Evolutionary conservation across 208 protist species (phyloP), one percentile per base, ranked within the genome.

Genomic region (Naegleria fowleri): DNA sequence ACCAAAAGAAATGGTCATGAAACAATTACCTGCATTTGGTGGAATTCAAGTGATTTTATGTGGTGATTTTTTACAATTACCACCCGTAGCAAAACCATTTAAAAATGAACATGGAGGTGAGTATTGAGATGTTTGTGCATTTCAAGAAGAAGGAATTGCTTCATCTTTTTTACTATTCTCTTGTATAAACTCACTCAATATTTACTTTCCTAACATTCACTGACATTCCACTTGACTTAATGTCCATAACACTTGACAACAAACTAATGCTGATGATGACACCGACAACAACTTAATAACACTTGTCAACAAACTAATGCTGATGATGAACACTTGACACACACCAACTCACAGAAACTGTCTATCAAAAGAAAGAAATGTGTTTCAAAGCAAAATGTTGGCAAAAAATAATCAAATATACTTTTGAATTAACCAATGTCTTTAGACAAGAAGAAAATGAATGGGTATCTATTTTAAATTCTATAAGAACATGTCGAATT

Each of bases 1-100:
- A 51, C 6, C 16, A 22, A 0, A 39, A 88, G 15, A 58, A 58
- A 25, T n/a, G 55, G 16, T 58, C 33, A 97, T 90, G 95, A 94
- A 91, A 91, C 94, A 39, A 92, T 96, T 86, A 92, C 96, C 36
- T 25, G 95, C 96, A 40, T 98, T 98, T 90, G 97, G 97, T 25
- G 97, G 97, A 1, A 93, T 98, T 36, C 97, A 98, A 92, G 91
- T 98, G n/a, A 95, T 98, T 87, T 87, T 97, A 19, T 96, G 95
- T 86, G 97, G 97, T 0, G 97, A 98, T 91, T 98, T 98, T 92
- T 91, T 98, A 58, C 96, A 88, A 58, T 55, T 88, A 38, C 84
- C 84, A 88, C 84, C 84, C 25, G 84, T 88, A 39, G 16, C 9
- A 58, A 52, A 88, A 41, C 15, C 29, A 39, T 84, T 84, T 41